These are phyloP conservation scores for Leersia perrieri DNA, from an alignment of 176 grass and related monocot genomes.

Conservation along the genomic window DNA sequence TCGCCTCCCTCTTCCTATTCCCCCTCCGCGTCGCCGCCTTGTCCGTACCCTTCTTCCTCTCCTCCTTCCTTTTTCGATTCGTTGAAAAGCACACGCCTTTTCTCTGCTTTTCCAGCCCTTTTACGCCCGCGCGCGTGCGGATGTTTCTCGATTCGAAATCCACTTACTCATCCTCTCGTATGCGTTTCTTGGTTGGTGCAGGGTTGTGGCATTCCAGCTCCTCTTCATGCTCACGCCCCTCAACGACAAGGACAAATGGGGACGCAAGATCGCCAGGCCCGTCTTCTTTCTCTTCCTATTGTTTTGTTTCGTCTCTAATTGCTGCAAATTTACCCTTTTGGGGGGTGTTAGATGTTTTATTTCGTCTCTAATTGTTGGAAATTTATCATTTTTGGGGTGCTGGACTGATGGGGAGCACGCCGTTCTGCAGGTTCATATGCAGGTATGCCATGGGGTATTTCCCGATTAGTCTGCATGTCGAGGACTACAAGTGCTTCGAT, in stretches of 20 bases:
- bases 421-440: slow-evolving; percentile 65
- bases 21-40: slow-evolving; percentile 62
- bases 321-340: not conserved
- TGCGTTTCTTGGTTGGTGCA: slow-evolving; percentile 19
- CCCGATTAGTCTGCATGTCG: slow-evolving; percentile 78
- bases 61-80: not conserved
- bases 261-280: slow-evolving; percentile 55
- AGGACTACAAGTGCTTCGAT: slow-evolving; percentile 72
- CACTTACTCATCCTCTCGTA: not conserved
- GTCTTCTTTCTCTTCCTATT: not conserved
- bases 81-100: not conserved
- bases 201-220: slow-evolving; percentile 73
- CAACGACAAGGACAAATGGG: slow-evolving; percentile 55
- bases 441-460: slow-evolving; percentile 83
- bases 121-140: not conserved
- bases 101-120: not conserved
- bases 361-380: not conserved
- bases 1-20: slow-evolving; percentile 71
- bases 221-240: slow-evolving; percentile 75
- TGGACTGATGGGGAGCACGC: not conserved
- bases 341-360: not conserved
- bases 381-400: not conserved
- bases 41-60: slow-evolving; percentile 27
- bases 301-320: not conserved
- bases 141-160: not conserved